phyloP scores from a whole-genome alignment of 768 basidiomycete species.

The Trametes cubensis region DNA sequence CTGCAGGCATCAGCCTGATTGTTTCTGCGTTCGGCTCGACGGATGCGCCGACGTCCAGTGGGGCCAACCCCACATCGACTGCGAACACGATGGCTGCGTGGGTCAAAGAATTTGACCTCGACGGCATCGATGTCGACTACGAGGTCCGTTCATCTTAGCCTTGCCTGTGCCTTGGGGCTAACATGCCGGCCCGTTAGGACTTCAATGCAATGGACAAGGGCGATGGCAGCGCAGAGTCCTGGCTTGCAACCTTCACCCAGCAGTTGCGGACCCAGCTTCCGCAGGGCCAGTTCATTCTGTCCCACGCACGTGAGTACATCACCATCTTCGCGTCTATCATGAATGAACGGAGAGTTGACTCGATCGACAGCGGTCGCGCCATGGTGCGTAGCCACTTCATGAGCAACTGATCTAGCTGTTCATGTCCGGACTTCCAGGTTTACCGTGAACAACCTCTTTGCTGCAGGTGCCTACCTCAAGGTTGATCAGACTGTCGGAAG shows the following conservation, averaged over 20 bases:
- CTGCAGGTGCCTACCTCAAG: conserved; percentile 54
- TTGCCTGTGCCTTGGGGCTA: not conserved
- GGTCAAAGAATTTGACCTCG: conserved; percentile 60
- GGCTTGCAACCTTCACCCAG: conserved; percentile 56
- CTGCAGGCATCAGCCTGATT: conserved; percentile 61
- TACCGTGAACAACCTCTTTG: conserved; percentile 30
- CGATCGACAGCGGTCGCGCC: conserved; percentile 45
- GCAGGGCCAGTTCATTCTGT: conserved; percentile 49
- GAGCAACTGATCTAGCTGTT: not conserved
- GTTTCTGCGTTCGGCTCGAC: conserved; percentile 67
- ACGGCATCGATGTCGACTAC: conserved; percentile 78
- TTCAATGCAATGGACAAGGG: conserved; percentile 37
- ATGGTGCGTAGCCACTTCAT: conserved; percentile 41
- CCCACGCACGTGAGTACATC: conserved; percentile 52
- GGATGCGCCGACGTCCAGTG: conserved; percentile 53
- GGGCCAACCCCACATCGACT: conserved; percentile 61
- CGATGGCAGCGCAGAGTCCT: conserved; percentile 41
- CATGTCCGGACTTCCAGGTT: conserved; percentile 33
- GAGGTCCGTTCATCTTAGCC: conserved; percentile 38
- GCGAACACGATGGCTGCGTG: conserved; percentile 68
- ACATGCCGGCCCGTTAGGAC: conserved; percentile 35
- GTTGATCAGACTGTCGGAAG: conserved; percentile 56
- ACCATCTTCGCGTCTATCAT: not conserved
- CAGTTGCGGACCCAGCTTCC: conserved; percentile 53
- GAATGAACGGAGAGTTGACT: conserved; percentile 24